Evolutionary conservation across 306 rosid species (phyloP).

Genomic region (Ormosia semicastrata): DNA sequence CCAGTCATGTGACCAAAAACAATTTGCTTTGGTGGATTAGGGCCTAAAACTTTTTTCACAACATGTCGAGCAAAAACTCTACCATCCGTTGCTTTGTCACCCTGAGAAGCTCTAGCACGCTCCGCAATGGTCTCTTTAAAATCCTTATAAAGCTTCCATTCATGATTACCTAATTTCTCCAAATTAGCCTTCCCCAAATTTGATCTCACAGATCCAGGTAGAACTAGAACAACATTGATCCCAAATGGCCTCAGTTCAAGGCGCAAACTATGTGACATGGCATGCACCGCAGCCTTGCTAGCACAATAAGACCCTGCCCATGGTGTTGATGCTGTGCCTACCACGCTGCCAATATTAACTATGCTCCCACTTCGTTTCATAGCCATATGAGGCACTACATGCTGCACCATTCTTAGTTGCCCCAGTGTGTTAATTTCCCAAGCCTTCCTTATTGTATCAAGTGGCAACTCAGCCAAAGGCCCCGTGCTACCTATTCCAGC

Average conservation of each 20-base stretch:
- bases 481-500: constrained; percentile 79
- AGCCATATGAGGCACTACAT: constrained; percentile 81
- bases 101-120: constrained; percentile 78
- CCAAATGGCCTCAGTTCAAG: constrained; percentile 75
- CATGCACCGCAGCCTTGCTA: constrained; percentile 66
- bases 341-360: constrained; percentile 73
- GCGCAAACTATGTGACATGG: constrained; percentile 62
- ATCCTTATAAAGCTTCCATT: constrained; percentile 67
- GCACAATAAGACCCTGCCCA: constrained; percentile 89
- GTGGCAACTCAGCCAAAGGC: constrained; percentile 75
- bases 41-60: constrained; percentile 49
- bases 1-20: constrained; percentile 73
- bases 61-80: constrained; percentile 65
- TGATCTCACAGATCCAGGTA: constrained; percentile 78
- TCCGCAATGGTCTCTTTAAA: constrained; percentile 61
- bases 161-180: constrained; percentile 36
- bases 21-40: constrained; percentile 64
- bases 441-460: constrained; percentile 48
- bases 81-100: constrained; percentile 61
- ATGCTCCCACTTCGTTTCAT: constrained; percentile 51
- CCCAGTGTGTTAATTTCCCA: constrained; percentile 85
- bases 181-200: constrained; percentile 60
- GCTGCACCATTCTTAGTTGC: constrained; percentile 70
- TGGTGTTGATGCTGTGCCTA: constrained; percentile 68
- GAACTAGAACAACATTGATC: constrained; percentile 61